Conservation (phyloP, 1,139 yeast species). For the Yamadazyma atlantica region DNA sequence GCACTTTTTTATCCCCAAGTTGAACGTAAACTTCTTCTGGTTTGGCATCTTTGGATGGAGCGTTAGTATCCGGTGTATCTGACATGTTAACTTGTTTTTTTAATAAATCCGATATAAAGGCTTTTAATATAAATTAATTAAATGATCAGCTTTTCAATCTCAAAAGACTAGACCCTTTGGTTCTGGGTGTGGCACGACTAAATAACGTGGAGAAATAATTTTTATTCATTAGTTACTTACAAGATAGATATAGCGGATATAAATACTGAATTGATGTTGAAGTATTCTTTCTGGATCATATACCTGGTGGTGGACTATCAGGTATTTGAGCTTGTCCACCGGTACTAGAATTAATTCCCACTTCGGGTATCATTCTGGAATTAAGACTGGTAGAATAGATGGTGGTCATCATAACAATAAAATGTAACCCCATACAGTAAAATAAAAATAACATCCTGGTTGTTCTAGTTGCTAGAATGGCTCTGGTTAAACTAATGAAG, state of each 20-base stretch:
- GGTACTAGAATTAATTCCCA: slow-evolving; percentile 46
- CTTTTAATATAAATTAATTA: no score
- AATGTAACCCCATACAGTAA: slow-evolving; percentile 76
- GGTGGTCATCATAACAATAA: slow-evolving; percentile 66
- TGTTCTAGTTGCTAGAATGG: slow-evolving; percentile 69
- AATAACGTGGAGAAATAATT: no score
- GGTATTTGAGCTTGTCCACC: slow-evolving; percentile 31
- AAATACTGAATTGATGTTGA: no score
- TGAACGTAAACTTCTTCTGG: slow-evolving; percentile 31
- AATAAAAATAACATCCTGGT: slow-evolving; percentile 72
- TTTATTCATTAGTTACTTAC: no score
- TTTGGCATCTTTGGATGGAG: slow-evolving; percentile 4
- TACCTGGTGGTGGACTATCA: background rate
- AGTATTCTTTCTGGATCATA: background rate
- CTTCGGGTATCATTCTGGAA: slow-evolving; percentile 50
- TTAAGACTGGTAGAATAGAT: slow-evolving; percentile 54
- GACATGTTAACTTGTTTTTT: slow-evolving; percentile 3
- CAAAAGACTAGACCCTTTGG: no score
- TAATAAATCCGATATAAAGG: no score
- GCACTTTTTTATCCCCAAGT: slow-evolving; percentile 39
- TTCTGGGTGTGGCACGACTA: no score
- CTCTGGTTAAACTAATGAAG: slow-evolving; percentile 72
- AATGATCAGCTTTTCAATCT: no score
- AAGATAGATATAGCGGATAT: no score
- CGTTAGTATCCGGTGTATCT: slow-evolving; percentile 1